Conservation (phyloP, 176 grass and related monocot genomes). For the Phyllostachys edulis region DNA sequence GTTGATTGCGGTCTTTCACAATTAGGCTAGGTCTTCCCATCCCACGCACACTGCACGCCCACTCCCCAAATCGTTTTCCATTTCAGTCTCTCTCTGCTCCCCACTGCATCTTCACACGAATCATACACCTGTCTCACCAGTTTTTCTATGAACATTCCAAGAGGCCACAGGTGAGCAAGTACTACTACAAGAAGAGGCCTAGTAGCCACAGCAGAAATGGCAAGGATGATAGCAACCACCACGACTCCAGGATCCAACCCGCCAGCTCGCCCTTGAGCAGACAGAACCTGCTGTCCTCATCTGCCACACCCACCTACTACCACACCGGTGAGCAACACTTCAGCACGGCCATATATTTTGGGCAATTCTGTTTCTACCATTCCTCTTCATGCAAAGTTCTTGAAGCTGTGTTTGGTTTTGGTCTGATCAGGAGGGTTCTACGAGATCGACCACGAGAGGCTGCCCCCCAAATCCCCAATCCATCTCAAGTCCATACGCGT, state of each 20-base stretch:
- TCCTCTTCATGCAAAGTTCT: constrained; percentile 8
- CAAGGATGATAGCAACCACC: constrained; percentile 28
- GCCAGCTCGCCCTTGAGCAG: constrained; percentile 38
- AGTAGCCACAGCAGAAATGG: constrained; percentile 31
- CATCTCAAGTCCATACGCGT: constrained; percentile 72
- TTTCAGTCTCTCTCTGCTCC: neutral
- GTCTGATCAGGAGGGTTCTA: constrained; percentile 59
- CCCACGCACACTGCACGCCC: neutral
- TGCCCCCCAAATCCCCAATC: constrained; percentile 74
- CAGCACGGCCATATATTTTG: neutral
- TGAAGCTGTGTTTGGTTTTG: constrained; percentile 26
- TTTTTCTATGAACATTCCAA: constrained; percentile 36
- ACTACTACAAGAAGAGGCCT: constrained; percentile 49
- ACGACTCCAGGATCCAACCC: constrained; percentile 20
- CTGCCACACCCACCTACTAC: constrained; percentile 28
- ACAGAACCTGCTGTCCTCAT: constrained; percentile 40
- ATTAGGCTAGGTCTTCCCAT: neutral
- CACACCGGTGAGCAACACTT: constrained; percentile 40
- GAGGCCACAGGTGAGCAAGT: constrained; percentile 47
- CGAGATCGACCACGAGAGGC: constrained; percentile 74
- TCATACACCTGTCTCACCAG: neutral
- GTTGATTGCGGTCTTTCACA: constrained; percentile 1
- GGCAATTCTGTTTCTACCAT: neutral
- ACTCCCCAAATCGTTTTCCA: constrained; percentile 19
- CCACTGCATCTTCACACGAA: neutral